Evolutionary conservation across 441 rosid genomes (phyloP).

Genomic region (Brassica hybrid): DNA sequence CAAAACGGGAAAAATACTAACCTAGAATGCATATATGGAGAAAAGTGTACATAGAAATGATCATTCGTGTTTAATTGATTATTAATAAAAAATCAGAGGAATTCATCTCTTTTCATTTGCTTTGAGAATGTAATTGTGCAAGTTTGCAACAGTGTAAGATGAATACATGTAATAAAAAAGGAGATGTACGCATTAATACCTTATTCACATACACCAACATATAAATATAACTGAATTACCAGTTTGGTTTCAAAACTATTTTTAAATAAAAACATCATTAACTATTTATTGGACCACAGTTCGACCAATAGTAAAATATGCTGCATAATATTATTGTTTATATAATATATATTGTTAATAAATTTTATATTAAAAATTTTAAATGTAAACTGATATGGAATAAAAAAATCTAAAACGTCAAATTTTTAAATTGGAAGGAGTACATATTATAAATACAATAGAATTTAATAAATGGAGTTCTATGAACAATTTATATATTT

Average conservation of each 20-base stretch:
- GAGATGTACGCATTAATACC: neutral
- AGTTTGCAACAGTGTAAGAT: conserved; percentile 15
- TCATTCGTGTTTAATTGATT: neutral
- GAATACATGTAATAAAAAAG: conserved; percentile 18
- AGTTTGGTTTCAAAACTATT: neutral
- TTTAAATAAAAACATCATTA: too few species aligned
- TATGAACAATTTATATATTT: neutral
- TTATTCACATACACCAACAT: neutral
- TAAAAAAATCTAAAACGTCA: too few species aligned
- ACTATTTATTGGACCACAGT: too few species aligned
- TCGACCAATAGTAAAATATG: too few species aligned
- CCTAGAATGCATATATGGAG: too few species aligned
- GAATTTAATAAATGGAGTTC: neutral
- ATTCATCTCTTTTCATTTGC: neutral
- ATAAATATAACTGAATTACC: too few species aligned
- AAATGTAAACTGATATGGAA: too few species aligned
- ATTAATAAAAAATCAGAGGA: neutral
- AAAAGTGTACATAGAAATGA: neutral
- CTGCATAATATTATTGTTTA: too few species aligned
- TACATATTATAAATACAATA: neutral
- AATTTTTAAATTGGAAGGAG: too few species aligned
- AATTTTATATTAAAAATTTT: too few species aligned
- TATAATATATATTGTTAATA: neutral
- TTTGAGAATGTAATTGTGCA: conserved; percentile 26
- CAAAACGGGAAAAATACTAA: neutral